Base-by-base conservation (phyloP, 345 rosid species). In the Citrus australasica region DNA sequence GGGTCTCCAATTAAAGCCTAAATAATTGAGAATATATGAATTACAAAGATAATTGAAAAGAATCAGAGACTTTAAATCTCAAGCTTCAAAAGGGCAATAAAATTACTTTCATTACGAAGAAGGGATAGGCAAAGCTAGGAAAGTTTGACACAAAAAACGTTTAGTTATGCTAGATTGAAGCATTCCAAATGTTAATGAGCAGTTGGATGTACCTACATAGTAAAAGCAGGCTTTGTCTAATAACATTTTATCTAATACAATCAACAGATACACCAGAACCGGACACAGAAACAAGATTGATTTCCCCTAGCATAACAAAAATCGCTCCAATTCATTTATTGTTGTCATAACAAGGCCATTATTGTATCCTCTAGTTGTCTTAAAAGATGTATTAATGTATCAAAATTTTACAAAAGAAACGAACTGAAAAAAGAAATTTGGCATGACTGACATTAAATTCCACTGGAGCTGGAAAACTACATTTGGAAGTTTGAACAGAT, bases 1-100 rank as follows among this genome's bases (percentile, higher is more conserved):
- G 97, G 92, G 68, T 94, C 98, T 81, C 98, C 99, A 80, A 91
- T 86, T 79, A 96, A 86, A 84, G 98, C 93, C 99, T 92, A 55
- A 60, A 73, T n/a, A 65, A 75, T 48, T 56, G 38, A 55, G 42
- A 55, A 76, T 22, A 32, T 38, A 24, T 11, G 6, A 65, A 75
- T 6, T 65, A 25, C 37, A 81, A 35, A 78, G 56, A 56, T 21
- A 21, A 46, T 25, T 24, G 33, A 63, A 17, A 32, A 33, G 32
- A 28, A 55, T 27, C 46, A 3, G 16, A 40, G 5, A 58, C 17
- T 51, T 74, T 24, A 69, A 46, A 24, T 32, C 46, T 62, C 37
- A 74, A 65, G 22, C 75, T 61, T 60, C 28, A 46, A 73, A 70
- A 79, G 24, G 48, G 42, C 37, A 35, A 72, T 33, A 40, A 53